Conservation (phyloP, 2,329 filamentous ascomycete genomes). For the Trichophyton rubrum region DNA sequence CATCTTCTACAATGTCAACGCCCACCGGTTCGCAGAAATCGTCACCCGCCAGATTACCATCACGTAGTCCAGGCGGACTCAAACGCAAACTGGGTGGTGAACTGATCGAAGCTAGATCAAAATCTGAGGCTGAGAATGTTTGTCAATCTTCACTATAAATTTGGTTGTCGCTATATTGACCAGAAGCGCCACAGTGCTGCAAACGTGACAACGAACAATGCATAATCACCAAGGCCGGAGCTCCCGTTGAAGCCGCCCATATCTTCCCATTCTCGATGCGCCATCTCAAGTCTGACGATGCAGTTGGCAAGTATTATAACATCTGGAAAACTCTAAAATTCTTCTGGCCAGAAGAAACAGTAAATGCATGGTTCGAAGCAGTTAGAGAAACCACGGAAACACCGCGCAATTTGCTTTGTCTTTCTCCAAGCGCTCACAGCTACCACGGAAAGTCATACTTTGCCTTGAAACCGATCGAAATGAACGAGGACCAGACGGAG, state of each 20-base stretch:
- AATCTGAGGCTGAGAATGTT: not conserved
- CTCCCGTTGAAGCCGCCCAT: slow-evolving; percentile 8
- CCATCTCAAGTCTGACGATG: not conserved
- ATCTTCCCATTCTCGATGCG: slow-evolving; percentile 11
- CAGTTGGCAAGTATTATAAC: not conserved
- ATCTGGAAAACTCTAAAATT: slow-evolving; percentile 7
- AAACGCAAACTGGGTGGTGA: not conserved
- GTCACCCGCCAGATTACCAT: not conserved
- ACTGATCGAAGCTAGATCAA: not conserved
- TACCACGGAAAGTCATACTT: slow-evolving; percentile 8
- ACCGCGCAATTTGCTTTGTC: slow-evolving; percentile 7
- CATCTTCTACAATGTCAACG: not conserved
- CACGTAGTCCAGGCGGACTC: not conserved
- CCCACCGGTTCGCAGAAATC: not conserved
- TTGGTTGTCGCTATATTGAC: not conserved
- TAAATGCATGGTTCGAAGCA: slow-evolving; percentile 7
- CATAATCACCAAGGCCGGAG: slow-evolving; percentile 5
- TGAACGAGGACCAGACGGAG: not conserved
- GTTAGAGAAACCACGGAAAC: slow-evolving; percentile 5
- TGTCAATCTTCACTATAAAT: not conserved
- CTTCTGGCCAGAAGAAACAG: slow-evolving; percentile 9
- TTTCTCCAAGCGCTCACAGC: slow-evolving; percentile 3
- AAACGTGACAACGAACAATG: slow-evolving; percentile 5
- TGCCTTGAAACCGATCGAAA: slow-evolving; percentile 7
- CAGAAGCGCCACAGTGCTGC: not conserved